phyloP scores from a whole-genome alignment of 2,329 filamentous ascomycete genomes.

The Ploettnerulaceae sp. region DNA sequence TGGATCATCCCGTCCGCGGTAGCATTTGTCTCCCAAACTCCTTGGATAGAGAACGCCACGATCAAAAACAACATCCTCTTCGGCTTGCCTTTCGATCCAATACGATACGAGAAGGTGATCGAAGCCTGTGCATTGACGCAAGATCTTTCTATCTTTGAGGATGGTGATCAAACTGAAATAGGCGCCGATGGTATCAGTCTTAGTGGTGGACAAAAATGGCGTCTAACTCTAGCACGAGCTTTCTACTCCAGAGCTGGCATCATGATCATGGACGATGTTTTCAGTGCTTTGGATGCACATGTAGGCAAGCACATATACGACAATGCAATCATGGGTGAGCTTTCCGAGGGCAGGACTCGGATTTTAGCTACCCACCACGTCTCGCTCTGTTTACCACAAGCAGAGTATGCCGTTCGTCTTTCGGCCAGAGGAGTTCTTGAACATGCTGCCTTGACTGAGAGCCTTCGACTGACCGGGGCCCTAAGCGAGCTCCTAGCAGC shows the following conservation, averaged over 20 bases:
- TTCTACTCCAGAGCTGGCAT: slow-evolving; percentile 73
- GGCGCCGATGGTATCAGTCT: slow-evolving; percentile 79
- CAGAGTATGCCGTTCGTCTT: slow-evolving; percentile 66
- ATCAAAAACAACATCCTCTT: slow-evolving; percentile 74
- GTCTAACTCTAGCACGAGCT: slow-evolving; percentile 70
- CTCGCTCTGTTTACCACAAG: slow-evolving; percentile 60
- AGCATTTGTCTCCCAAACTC: slow-evolving; percentile 71
- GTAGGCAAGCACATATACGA: slow-evolving; percentile 75
- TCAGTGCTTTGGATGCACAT: slow-evolving; percentile 74
- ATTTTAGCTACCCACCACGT: slow-evolving; percentile 79
- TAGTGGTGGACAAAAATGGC: slow-evolving; percentile 61
- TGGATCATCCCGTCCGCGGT: slow-evolving; percentile 65
- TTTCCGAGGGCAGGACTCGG: slow-evolving; percentile 63
- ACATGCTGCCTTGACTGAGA: slow-evolving; percentile 13
- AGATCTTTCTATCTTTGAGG: slow-evolving; percentile 67
- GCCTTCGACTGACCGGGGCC: slow-evolving; percentile 5
- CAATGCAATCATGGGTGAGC: slow-evolving; percentile 63
- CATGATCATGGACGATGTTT: slow-evolving; percentile 76
- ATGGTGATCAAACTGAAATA: slow-evolving; percentile 74
- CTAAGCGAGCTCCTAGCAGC: slow-evolving; percentile 14
- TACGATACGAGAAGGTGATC: slow-evolving; percentile 63
- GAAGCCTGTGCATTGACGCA: slow-evolving; percentile 66
- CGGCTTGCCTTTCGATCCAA: slow-evolving; percentile 60
- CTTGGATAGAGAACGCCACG: slow-evolving; percentile 78
- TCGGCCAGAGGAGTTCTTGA: slow-evolving; percentile 12